phyloP scores from a whole-genome alignment of 305 asterid species.

The Solanum hybrid region DNA sequence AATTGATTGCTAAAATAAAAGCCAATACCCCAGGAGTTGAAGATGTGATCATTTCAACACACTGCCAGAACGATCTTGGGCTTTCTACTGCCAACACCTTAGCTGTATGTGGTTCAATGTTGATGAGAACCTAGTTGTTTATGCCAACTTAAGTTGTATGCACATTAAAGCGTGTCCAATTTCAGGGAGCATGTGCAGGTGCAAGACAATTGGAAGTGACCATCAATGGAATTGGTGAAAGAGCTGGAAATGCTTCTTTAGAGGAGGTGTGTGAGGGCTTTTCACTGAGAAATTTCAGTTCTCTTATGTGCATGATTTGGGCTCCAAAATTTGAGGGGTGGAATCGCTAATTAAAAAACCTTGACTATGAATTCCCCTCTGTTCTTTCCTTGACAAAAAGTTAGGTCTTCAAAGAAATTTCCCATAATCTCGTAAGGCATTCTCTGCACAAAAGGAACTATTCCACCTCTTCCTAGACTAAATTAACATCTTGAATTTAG shows the following conservation, averaged over 20 bases:
- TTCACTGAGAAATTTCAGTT: not conserved
- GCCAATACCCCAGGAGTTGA: slow-evolving; percentile 83
- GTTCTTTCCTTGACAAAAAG: not conserved
- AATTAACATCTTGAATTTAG: not conserved
- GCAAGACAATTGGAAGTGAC: slow-evolving; percentile 97
- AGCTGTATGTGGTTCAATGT: slow-evolving; percentile 39
- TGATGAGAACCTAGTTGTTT: slow-evolving; percentile 4
- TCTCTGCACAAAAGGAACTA: not conserved
- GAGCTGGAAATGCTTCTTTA: slow-evolving; percentile 97
- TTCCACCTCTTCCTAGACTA: not conserved
- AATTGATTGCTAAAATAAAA: slow-evolving; percentile 76
- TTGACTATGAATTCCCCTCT: not conserved
- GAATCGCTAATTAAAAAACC: not conserved
- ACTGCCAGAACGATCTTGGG: slow-evolving; percentile 97
- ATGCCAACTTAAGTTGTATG: slow-evolving; percentile 1
- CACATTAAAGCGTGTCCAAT: slow-evolving; percentile 8
- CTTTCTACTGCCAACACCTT: slow-evolving; percentile 86
- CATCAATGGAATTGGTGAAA: slow-evolving; percentile 94
- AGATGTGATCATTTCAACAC: slow-evolving; percentile 84
- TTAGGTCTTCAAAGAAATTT: not conserved
- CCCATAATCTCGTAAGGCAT: not conserved
- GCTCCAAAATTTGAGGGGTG: slow-evolving; percentile 3
- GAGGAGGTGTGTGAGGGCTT: slow-evolving; percentile 59
- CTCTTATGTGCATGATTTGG: not conserved
- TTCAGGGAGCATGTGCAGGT: slow-evolving; percentile 88